Evolutionary conservation across 2,329 filamentous ascomycete species (phyloP).

Genomic region (Fusarium paranaense): DNA sequence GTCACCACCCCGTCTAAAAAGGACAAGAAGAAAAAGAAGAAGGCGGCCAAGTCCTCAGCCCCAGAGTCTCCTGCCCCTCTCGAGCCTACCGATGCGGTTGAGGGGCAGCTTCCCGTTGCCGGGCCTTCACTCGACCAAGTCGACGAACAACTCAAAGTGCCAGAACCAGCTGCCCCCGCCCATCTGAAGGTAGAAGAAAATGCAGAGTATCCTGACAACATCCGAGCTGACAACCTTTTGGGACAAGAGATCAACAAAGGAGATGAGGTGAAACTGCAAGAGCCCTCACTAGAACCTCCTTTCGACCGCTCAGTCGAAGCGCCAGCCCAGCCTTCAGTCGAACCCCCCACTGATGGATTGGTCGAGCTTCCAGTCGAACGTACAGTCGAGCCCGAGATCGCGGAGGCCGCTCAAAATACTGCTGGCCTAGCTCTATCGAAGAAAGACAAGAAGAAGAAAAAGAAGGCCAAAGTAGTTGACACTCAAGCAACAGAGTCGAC

Average conservation of each 20-base stretch:
- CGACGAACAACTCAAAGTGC: background rate
- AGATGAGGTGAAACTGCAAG: constrained; percentile 3
- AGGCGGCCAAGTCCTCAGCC: constrained; percentile 5
- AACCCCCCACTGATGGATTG: background rate
- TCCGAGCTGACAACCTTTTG: background rate
- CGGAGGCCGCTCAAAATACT: constrained; percentile 23
- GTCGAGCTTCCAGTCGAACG: background rate
- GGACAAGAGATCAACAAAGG: background rate
- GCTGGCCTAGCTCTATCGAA: constrained; percentile 22
- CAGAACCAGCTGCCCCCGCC: background rate
- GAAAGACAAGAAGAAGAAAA: constrained; percentile 37
- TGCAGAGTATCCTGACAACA: background rate
- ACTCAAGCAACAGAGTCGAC: background rate
- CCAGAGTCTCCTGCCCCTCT: background rate
- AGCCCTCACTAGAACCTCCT: background rate
- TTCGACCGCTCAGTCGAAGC: background rate
- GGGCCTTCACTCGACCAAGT: background rate
- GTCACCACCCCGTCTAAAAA: constrained; percentile 16
- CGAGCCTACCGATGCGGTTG: background rate
- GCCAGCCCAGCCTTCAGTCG: background rate
- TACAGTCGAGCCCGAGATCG: background rate
- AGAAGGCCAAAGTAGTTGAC: constrained; percentile 25
- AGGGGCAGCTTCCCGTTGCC: background rate
- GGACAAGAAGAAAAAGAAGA: constrained; percentile 34
- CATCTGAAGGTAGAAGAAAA: background rate